A percentile compares a stretch with the other conserved stretches of the same genome.
Evolutionary conservation across 805 yeast species (phyloP).

Genomic region (Starmerella tilneyi): DNA sequence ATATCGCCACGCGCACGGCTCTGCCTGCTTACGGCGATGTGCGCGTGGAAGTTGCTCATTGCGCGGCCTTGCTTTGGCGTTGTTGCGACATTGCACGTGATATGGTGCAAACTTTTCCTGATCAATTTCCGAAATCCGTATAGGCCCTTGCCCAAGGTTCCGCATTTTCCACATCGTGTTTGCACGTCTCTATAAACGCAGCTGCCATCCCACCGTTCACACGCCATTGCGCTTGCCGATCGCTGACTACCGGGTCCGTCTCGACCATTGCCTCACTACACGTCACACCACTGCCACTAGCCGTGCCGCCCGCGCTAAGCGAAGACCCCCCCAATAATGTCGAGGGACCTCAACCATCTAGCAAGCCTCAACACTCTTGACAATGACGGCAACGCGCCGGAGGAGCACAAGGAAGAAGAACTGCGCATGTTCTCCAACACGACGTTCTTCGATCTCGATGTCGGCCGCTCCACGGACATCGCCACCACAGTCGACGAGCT

Average conservation of each 20-base stretch:
- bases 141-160: not conserved
- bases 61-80: too few species aligned
- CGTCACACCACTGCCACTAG: not conserved
- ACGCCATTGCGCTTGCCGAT: too few species aligned
- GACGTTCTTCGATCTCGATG: slow-evolving; percentile 37
- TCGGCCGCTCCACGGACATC: slow-evolving; percentile 37
- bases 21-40: too few species aligned
- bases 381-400: slow-evolving; percentile 10
- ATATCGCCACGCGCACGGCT: too few species aligned
- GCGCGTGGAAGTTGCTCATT: too few species aligned
- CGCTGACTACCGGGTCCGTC: too few species aligned
- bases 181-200: slow-evolving; percentile 1
- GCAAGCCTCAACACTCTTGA: slow-evolving; percentile 22
- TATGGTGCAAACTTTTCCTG: slow-evolving; percentile 2
- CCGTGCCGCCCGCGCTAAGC: not conserved
- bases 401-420: slow-evolving; percentile 30
- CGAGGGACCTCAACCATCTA: slow-evolving; percentile 16
- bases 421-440: slow-evolving; percentile 36
- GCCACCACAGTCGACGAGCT: slow-evolving; percentile 35
- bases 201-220: too few species aligned
- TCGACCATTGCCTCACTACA: too few species aligned
- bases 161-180: not conserved
- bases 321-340: not conserved
- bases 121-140: not conserved
- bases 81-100: slow-evolving; percentile 17